These are phyloP conservation scores for Exidia glandulosa DNA, from an alignment of 768 basidiomycete species.

Conservation along the genomic window DNA sequence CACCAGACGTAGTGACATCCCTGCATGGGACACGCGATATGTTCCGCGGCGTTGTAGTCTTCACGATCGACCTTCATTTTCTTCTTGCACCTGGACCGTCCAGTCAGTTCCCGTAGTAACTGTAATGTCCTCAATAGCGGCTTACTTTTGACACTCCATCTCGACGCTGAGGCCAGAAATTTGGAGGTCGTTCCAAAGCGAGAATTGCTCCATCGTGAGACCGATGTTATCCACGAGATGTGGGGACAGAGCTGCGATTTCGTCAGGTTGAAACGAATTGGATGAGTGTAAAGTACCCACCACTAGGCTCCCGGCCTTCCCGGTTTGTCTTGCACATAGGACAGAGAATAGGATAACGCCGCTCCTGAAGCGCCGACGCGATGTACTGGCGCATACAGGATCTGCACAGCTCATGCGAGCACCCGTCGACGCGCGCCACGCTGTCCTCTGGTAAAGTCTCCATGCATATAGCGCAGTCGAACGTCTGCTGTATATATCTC, in stretches of 20 bases:
- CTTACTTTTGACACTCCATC: conserved; percentile 41
- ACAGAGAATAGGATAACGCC: conserved; percentile 49
- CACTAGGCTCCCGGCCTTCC: conserved; percentile 16
- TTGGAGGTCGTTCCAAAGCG: conserved; percentile 36
- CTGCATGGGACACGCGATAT: conserved; percentile 38
- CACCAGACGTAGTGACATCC: conserved; percentile 48
- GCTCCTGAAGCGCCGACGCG: conserved; percentile 35
- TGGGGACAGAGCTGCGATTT: conserved; percentile 19
- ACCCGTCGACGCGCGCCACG: conserved; percentile 31
- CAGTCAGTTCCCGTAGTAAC: background rate
- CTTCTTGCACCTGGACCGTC: conserved; percentile 33
- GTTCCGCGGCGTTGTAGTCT: conserved; percentile 29
- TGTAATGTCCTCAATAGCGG: background rate
- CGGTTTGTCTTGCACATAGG: conserved; percentile 36
- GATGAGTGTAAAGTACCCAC: conserved; percentile 16
- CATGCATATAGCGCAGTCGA: conserved; percentile 46
- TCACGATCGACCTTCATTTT: conserved; percentile 39
- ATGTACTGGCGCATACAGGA: conserved; percentile 36
- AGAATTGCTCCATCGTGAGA: conserved; percentile 30
- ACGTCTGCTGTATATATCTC: conserved; percentile 21
- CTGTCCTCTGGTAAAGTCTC: conserved; percentile 35
- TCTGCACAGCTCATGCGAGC: conserved; percentile 44
- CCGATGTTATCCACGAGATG: conserved; percentile 34
- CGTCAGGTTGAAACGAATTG: background rate
- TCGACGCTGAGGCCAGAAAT: conserved; percentile 31